Conservation (phyloP, 2,329 filamentous ascomycete species). For the Ceratocystis cubensis region DNA sequence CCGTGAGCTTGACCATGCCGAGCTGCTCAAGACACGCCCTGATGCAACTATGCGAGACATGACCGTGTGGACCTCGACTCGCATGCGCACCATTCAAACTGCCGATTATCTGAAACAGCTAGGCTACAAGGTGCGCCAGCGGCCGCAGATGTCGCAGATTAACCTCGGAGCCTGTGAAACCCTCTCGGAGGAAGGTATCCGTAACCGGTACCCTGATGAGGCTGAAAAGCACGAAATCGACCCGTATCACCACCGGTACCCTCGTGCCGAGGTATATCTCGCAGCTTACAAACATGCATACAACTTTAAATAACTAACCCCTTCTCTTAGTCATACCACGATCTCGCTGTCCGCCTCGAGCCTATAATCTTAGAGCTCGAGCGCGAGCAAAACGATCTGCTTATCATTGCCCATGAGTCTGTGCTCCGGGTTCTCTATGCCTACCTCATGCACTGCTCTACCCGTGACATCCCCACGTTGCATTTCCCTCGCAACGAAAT, state of each 20-base stretch:
- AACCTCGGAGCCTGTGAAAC: slow-evolving; percentile 95
- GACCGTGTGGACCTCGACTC: slow-evolving; percentile 88
- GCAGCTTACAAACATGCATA: too few species aligned
- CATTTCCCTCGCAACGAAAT: slow-evolving; percentile 95
- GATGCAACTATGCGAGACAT: slow-evolving; percentile 63
- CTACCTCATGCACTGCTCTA: slow-evolving; percentile 96
- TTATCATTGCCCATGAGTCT: slow-evolving; percentile 96
- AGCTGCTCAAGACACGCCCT: slow-evolving; percentile 52
- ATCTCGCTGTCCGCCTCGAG: slow-evolving; percentile 92
- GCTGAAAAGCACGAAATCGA: slow-evolving; percentile 85
- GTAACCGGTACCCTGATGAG: slow-evolving; percentile 75
- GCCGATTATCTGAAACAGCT: slow-evolving; percentile 64
- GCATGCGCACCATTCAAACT: slow-evolving; percentile 81
- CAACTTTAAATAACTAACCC: slow-evolving; percentile 5
- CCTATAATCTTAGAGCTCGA: slow-evolving; percentile 96
- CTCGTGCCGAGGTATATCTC: slow-evolving; percentile 65
- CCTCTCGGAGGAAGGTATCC: slow-evolving; percentile 72
- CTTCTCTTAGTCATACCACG: slow-evolving; percentile 71
- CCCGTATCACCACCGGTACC: slow-evolving; percentile 94
- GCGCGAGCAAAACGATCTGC: slow-evolving; percentile 89
- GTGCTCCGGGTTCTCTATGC: slow-evolving; percentile 95
- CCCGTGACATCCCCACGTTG: slow-evolving; percentile 82
- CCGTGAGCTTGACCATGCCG: slow-evolving; percentile 66
- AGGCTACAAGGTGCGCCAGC: slow-evolving; percentile 77
- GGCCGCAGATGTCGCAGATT: slow-evolving; percentile 92